Base-by-base conservation (phyloP, 768 basidiomycete species). In the Pleurotus eryngii region DNA sequence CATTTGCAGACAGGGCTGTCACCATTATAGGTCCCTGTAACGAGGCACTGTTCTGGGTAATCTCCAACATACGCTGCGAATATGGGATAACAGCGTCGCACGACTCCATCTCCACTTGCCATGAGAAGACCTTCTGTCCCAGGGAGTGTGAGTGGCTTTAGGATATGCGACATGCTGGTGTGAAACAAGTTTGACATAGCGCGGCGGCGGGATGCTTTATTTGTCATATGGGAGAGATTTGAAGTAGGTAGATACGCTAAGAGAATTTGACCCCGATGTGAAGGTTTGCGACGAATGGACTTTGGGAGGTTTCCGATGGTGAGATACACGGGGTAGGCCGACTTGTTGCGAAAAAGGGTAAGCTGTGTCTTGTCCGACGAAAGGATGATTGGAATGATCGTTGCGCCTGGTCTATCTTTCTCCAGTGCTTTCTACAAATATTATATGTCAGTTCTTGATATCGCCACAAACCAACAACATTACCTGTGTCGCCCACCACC, bases 261-360 rank as follows among this genome's bases (percentile, higher is more conserved):
- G 0, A 81, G 66, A 1, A 80, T 62, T 7, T 69, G 61, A 0
- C 67, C 76, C 14, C 63, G 68, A 5, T 51, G 48, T 0, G 70
- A 72, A 0, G 74, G 72, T 49, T 73, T 64, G 2, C 67, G 63
- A 0, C 64, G 64, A 12, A 71, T 63, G 2, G 62, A 60, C 48
- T 74, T 77, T 0, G 64, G 60, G 7, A 77, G 64, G 42, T 78
- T 77, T 0, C 72, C 76, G 51, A 79, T 70, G 0, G 76, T 73
- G 9, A 79, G 48, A 60, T 80, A 80, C 0, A 80, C 68, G 0
- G 78, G 77, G 60, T 73, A 78, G 1, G 74, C 72, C 18, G 60
- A 49, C 58, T 78, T 75, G 58, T 73, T 69, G 5, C 71, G 60
- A 53, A 79, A 76, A 1, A 63, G 49, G 0, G 74, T 73, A 0